phyloP scores from a whole-genome alignment of 768 basidiomycete genomes.

The Polyporus arcularius region DNA sequence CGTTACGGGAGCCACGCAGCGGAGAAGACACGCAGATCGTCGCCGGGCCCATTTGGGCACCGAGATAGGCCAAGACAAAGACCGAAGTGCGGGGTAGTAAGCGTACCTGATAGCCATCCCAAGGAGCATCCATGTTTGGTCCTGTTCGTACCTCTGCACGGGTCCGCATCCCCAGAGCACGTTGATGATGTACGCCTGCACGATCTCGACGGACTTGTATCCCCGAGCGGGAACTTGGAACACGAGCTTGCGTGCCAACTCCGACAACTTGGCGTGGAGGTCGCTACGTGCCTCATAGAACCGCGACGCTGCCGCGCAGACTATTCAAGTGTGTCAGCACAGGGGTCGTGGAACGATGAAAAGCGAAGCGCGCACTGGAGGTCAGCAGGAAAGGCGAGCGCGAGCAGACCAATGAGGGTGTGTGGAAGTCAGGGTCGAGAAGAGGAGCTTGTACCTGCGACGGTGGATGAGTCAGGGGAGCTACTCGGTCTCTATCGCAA shows the following conservation, averaged over 20 bases:
- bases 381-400: constrained; percentile 95
- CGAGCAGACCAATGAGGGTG: constrained; percentile 90
- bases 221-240: constrained; percentile 85
- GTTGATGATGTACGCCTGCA: constrained; percentile 91
- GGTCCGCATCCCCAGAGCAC: constrained; percentile 91
- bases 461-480: constrained; percentile 14
- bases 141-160: constrained; percentile 95
- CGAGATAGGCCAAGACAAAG: neutral
- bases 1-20: constrained; percentile 5
- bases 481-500: constrained; percentile 2
- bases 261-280: constrained; percentile 75
- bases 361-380: constrained; percentile 60
- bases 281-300: constrained; percentile 85
- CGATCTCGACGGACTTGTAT: constrained; percentile 93
- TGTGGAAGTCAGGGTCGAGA: constrained; percentile 88
- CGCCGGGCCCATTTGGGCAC: constrained; percentile 5
- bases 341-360: neutral
- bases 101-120: constrained; percentile 82
- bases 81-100: constrained; percentile 11
- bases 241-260: constrained; percentile 84
- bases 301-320: constrained; percentile 93
- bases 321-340: constrained; percentile 39
- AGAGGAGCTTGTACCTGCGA: constrained; percentile 75
- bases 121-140: constrained; percentile 88
- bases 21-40: constrained; percentile 13